Evolutionary conservation across 1,284 basidiomycete genomes (phyloP).

Genomic region (Peniophora sp.): DNA sequence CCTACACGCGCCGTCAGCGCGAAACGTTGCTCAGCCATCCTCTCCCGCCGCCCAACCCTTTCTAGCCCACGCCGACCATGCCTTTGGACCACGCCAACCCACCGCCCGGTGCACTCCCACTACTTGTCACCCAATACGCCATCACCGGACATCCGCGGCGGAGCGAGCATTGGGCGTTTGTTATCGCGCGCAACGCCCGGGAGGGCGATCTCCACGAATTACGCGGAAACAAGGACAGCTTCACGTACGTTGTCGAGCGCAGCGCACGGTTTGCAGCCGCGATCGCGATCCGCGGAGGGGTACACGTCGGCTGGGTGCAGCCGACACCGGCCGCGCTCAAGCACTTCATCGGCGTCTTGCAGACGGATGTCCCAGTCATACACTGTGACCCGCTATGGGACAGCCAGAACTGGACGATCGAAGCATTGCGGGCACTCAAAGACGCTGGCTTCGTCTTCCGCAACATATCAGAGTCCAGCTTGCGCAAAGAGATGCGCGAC

Average conservation of each 20-base stretch:
- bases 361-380: constrained; percentile 13
- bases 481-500: constrained; percentile 14
- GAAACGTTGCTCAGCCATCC: no score
- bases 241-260: constrained; percentile 13
- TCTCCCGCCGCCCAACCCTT: background rate
- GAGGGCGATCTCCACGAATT: constrained; percentile 17
- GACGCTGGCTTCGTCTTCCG: constrained; percentile 12
- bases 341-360: constrained; percentile 7
- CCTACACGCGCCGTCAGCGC: no score
- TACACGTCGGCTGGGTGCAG: constrained; percentile 17
- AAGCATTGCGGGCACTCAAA: constrained; percentile 14
- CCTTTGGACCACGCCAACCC: background rate
- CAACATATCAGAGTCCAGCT: constrained; percentile 8
- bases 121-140: constrained; percentile 23
- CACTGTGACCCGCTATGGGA: constrained; percentile 16
- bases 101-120: constrained; percentile 7
- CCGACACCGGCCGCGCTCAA: background rate
- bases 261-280: constrained; percentile 5
- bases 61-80: background rate
- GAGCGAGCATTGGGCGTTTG: constrained; percentile 22
- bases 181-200: constrained; percentile 14
- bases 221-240: constrained; percentile 19
- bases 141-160: constrained; percentile 18
- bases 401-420: constrained; percentile 19
- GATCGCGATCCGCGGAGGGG: constrained; percentile 17